Percentiles rank a stretch among this genome's conserved stretches.
Conservation (phyloP, 139 green algal species). For the Coelastrella sp. region DNA sequence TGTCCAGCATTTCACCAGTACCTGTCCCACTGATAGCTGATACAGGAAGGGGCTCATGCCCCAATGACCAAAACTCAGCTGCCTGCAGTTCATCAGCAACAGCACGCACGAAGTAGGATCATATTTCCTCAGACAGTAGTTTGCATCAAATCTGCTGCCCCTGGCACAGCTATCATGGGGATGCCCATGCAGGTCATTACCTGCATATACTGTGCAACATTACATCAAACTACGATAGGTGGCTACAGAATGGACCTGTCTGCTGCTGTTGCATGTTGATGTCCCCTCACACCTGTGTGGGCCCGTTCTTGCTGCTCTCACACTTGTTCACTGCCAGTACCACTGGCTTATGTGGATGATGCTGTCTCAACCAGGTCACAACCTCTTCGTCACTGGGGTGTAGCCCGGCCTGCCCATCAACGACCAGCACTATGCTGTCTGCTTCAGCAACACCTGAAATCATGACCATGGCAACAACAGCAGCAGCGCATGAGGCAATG, state of each 20-base stretch:
- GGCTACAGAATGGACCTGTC: too few species aligned
- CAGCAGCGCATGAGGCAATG: neutral
- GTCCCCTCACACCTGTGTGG: slow-evolving; percentile 64
- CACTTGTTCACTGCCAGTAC: slow-evolving; percentile 99
- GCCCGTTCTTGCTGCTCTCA: slow-evolving; percentile 83
- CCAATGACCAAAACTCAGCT: slow-evolving; percentile 93
- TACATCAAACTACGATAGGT: too few species aligned
- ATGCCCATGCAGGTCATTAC: too few species aligned
- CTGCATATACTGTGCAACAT: too few species aligned
- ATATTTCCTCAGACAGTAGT: too few species aligned
- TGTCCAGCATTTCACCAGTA: slow-evolving; percentile 94
- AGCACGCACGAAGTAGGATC: neutral
- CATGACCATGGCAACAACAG: slow-evolving; percentile 2
- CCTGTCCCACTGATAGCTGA: slow-evolving; percentile 92
- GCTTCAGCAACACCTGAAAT: slow-evolving; percentile 87
- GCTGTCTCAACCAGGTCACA: slow-evolving; percentile 86
- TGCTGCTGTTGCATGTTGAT: too few species aligned
- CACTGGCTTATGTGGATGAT: slow-evolving; percentile 83
- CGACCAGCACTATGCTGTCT: slow-evolving; percentile 86
- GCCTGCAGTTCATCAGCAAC: slow-evolving; percentile 57
- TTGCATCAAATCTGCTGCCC: too few species aligned
- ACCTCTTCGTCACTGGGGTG: slow-evolving; percentile 90
- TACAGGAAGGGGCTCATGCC: slow-evolving; percentile 84
- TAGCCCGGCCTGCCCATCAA: slow-evolving; percentile 91
- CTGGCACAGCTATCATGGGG: too few species aligned